These are phyloP conservation scores for Fusarium annulatum DNA, from an alignment of 2,329 filamentous ascomycete species.

Conservation along the genomic window DNA sequence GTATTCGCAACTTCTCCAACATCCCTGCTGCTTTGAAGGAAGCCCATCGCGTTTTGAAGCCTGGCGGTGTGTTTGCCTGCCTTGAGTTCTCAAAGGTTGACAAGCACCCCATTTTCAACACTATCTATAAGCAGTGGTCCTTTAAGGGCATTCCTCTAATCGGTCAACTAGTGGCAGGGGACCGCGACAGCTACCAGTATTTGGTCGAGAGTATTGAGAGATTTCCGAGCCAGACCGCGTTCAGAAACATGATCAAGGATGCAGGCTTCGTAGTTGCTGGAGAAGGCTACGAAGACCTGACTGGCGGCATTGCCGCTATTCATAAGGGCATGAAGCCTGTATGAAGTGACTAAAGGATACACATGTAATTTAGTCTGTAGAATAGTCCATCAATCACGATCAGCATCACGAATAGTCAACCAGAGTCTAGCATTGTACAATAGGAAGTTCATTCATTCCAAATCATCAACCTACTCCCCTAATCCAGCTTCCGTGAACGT, in stretches of 20 bases:
- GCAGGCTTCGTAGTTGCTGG: slow-evolving; percentile 90
- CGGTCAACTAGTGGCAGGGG: slow-evolving; percentile 92
- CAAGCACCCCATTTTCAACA: slow-evolving; percentile 80
- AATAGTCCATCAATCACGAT: slow-evolving; percentile 22
- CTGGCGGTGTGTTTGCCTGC: slow-evolving; percentile 95
- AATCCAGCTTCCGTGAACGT: slow-evolving; percentile 25
- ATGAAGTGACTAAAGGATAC: slow-evolving; percentile 30
- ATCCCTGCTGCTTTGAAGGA: slow-evolving; percentile 85
- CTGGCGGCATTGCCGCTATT: slow-evolving; percentile 91
- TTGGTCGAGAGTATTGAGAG: slow-evolving; percentile 96
- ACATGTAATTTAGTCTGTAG: slow-evolving; percentile 41
- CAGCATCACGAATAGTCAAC: slow-evolving; percentile 23
- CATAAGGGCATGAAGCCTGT: slow-evolving; percentile 94
- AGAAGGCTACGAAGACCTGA: slow-evolving; percentile 88
- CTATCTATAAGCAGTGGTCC: slow-evolving; percentile 93
- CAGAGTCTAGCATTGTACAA: slow-evolving; percentile 38
- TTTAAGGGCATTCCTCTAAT: slow-evolving; percentile 95
- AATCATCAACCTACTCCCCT: slow-evolving; percentile 33
- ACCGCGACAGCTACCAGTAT: slow-evolving; percentile 97
- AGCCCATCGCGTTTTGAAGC: slow-evolving; percentile 88
- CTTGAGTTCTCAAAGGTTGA: slow-evolving; percentile 92
- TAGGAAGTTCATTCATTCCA: slow-evolving; percentile 42
- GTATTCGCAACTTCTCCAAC: slow-evolving; percentile 96
- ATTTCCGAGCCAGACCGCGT: slow-evolving; percentile 88
- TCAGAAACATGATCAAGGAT: slow-evolving; percentile 82